Evolutionary conservation across 441 rosid species (phyloP).

Genomic region (Populus hybrid): DNA sequence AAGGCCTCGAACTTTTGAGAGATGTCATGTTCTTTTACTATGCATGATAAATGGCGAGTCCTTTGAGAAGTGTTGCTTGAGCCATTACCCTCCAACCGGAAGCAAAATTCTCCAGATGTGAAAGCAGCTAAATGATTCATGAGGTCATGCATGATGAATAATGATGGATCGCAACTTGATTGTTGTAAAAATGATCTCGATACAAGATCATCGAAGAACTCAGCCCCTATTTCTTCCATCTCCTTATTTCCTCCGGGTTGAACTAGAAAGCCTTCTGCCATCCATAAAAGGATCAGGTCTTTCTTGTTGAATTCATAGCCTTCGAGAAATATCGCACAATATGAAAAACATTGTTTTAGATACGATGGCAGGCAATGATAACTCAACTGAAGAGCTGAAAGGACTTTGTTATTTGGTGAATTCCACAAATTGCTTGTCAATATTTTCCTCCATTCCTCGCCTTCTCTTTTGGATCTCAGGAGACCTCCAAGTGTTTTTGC

Average conservation of each 20-base stretch:
- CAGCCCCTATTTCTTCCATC: constrained; percentile 24
- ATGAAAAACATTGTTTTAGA: constrained; percentile 37
- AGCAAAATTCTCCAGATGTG: constrained; percentile 30
- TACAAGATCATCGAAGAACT: constrained; percentile 28
- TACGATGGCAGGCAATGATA: constrained; percentile 34
- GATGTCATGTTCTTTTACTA: constrained; percentile 6
- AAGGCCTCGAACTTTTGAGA: constrained; percentile 17
- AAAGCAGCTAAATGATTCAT: constrained; percentile 27
- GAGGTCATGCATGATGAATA: constrained; percentile 29
- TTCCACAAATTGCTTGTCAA: constrained; percentile 31
- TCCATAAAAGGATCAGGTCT: constrained; percentile 23
- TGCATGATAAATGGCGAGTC: constrained; percentile 32
- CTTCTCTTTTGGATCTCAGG: constrained; percentile 15
- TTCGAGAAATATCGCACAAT: constrained; percentile 30
- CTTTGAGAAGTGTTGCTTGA: neutral
- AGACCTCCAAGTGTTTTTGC: constrained; percentile 29
- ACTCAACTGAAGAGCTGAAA: constrained; percentile 30
- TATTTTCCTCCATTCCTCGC: constrained; percentile 24
- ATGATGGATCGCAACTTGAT: neutral
- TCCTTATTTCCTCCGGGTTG: neutral
- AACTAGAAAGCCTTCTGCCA: constrained; percentile 31
- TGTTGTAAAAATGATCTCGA: constrained; percentile 26
- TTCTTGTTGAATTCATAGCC: constrained; percentile 23
- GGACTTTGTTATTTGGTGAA: constrained; percentile 8
- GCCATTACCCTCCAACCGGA: constrained; percentile 19